A percentile compares a stretch with the other conserved stretches of the same genome.
Evolutionary conservation across 2,329 filamentous ascomycete genomes (phyloP).

Genomic region (Trichoderma cornu-damae): DNA sequence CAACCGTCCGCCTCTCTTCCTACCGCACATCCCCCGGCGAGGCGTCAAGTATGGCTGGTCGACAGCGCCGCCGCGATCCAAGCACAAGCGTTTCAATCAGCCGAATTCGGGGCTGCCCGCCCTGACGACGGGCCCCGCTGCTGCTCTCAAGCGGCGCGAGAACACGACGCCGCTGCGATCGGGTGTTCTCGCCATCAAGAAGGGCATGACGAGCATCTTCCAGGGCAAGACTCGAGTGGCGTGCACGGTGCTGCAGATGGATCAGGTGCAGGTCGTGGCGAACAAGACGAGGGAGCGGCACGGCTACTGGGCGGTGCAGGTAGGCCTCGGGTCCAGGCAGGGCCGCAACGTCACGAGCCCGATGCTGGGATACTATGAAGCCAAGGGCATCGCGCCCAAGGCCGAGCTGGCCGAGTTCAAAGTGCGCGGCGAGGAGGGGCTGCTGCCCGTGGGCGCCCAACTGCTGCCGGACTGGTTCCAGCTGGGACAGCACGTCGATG

Average conservation of each 20-base stretch:
- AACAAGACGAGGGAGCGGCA: slow-evolving; percentile 76
- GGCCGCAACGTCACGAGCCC: slow-evolving; percentile 74
- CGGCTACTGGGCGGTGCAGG: slow-evolving; percentile 91
- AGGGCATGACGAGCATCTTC: slow-evolving; percentile 92
- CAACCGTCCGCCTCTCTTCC: slow-evolving; percentile 31
- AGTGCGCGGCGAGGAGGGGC: slow-evolving; percentile 66
- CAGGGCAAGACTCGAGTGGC: slow-evolving; percentile 71
- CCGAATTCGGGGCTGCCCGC: slow-evolving; percentile 50
- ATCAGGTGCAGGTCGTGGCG: slow-evolving; percentile 82
- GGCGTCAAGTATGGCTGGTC: slow-evolving; percentile 58
- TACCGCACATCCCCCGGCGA: slow-evolving; percentile 43
- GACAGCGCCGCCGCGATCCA: slow-evolving; percentile 47
- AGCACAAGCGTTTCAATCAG: slow-evolving; percentile 59
- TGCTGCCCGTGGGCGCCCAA: slow-evolving; percentile 69
- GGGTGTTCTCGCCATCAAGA: slow-evolving; percentile 81
- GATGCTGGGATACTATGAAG: slow-evolving; percentile 81
- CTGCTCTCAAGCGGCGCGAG: slow-evolving; percentile 54
- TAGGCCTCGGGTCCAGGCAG: slow-evolving; percentile 72
- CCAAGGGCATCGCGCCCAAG: slow-evolving; percentile 77
- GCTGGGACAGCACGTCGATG: slow-evolving; percentile 85
- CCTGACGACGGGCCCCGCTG: slow-evolving; percentile 54
- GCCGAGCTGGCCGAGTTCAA: slow-evolving; percentile 79
- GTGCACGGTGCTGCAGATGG: slow-evolving; percentile 90
- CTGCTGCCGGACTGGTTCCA: slow-evolving; percentile 88
- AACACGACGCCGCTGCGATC: slow-evolving; percentile 62